These are phyloP conservation scores for Ceratobasidium sp. DNA, from an alignment of 1,284 basidiomycete species.

Conservation along the genomic window DNA sequence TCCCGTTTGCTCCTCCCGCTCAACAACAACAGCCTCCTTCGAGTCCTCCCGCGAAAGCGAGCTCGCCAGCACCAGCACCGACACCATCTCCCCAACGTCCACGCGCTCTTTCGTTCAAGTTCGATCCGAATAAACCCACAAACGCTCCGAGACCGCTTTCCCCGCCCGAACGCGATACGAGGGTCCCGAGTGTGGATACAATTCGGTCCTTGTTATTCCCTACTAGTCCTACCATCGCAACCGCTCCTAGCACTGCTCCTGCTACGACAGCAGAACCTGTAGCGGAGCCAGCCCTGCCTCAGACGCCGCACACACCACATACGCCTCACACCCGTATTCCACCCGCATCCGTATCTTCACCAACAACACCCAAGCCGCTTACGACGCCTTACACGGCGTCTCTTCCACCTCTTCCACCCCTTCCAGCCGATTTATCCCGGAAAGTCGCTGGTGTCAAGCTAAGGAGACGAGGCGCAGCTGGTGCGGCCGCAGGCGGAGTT, in stretches of 20 bases:
- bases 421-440: conserved; percentile 16
- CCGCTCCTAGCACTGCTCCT: not conserved
- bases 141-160: conserved; percentile 15
- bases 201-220: conserved; percentile 16
- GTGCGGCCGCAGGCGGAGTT: not conserved
- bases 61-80: not conserved
- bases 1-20: conserved; percentile 35
- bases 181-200: not conserved
- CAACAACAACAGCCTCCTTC: not conserved
- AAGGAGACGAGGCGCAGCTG: not conserved
- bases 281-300: no score
- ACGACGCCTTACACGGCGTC: conserved; percentile 11
- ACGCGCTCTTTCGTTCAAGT: not conserved
- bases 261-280: no score
- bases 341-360: not conserved
- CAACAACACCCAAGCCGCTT: conserved; percentile 25
- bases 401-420: conserved; percentile 2
- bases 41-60: not conserved
- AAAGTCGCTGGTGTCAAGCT: conserved; percentile 30
- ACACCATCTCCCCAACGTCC: not conserved
- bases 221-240: not conserved
- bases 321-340: not conserved
- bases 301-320: not conserved
- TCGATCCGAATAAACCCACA: conserved; percentile 14
- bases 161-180: conserved; percentile 14